phyloP scores from a whole-genome alignment of 2,329 filamentous ascomycete genomes.

The Alternaria alternata region DNA sequence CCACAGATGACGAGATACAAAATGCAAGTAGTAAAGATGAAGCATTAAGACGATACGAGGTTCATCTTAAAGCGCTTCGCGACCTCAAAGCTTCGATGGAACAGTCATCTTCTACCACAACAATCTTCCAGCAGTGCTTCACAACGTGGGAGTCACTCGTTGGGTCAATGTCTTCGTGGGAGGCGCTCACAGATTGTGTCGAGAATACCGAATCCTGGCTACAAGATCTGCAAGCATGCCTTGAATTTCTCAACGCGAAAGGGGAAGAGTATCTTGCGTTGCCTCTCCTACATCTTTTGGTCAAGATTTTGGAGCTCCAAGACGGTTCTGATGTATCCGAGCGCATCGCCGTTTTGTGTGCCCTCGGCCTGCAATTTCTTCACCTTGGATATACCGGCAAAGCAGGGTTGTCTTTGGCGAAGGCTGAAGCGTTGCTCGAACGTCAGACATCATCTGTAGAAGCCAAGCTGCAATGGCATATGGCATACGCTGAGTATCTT shows the following conservation, averaged over 20 bases:
- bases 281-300: conserved; percentile 59
- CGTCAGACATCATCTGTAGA: conserved; percentile 54
- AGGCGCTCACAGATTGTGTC: conserved; percentile 55
- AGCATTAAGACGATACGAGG: conserved; percentile 42
- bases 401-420: conserved; percentile 65
- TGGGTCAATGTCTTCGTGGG: conserved; percentile 41
- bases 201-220: conserved; percentile 61
- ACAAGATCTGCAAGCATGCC: conserved; percentile 61
- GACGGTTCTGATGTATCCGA: conserved; percentile 47
- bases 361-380: conserved; percentile 64
- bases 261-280: conserved; percentile 62
- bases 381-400: conserved; percentile 68
- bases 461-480: conserved; percentile 66
- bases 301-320: conserved; percentile 58
- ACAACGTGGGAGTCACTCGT: conserved; percentile 51
- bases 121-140: conserved; percentile 44
- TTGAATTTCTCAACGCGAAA: conserved; percentile 66
- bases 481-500: conserved; percentile 78
- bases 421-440: conserved; percentile 62
- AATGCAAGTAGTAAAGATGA: conserved; percentile 37
- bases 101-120: conserved; percentile 36
- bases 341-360: conserved; percentile 54
- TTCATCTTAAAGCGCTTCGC: conserved; percentile 48
- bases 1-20: neutral
- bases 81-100: conserved; percentile 55